Percentiles rank a stretch among this genome's conserved stretches.
phyloP scores from a whole-genome alignment of 2,329 filamentous ascomycete genomes.

The Exophiala oligosperma region DNA sequence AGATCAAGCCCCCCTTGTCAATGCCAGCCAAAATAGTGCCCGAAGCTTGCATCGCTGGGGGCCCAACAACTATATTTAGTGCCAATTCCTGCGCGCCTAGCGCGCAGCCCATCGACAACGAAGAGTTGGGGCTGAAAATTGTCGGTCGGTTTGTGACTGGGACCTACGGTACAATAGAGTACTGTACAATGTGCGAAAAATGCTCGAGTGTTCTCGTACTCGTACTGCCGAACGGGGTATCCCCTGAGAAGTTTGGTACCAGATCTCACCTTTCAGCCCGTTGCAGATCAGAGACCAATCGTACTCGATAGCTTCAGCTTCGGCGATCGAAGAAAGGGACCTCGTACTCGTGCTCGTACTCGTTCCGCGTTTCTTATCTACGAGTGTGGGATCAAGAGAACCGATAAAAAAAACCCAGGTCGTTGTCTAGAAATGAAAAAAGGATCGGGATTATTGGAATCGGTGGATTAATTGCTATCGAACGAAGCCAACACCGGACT shows the following conservation, averaged over 20 bases:
- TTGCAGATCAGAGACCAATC: background rate
- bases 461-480: constrained; percentile 3
- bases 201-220: too few relatives aligned
- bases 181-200: too few relatives aligned
- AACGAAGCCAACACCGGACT: constrained; percentile 18
- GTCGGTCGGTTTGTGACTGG: background rate
- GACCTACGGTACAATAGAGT: too few relatives aligned
- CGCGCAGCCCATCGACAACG: background rate
- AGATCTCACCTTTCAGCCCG: background rate
- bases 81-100: background rate
- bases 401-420: too few relatives aligned
- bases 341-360: too few relatives aligned
- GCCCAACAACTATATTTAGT: constrained; percentile 17
- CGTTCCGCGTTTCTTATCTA: background rate
- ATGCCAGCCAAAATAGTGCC: background rate
- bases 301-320: background rate
- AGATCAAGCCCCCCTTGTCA: background rate
- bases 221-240: too few relatives aligned
- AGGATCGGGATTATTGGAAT: background rate
- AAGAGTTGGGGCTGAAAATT: background rate
- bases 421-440: background rate
- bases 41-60: constrained; percentile 8
- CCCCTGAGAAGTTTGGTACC: background rate
- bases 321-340: background rate
- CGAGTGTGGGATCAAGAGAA: background rate